phyloP scores from a whole-genome alignment of 31 red algal genomes.

The Bonnemaisonia californica region DNA sequence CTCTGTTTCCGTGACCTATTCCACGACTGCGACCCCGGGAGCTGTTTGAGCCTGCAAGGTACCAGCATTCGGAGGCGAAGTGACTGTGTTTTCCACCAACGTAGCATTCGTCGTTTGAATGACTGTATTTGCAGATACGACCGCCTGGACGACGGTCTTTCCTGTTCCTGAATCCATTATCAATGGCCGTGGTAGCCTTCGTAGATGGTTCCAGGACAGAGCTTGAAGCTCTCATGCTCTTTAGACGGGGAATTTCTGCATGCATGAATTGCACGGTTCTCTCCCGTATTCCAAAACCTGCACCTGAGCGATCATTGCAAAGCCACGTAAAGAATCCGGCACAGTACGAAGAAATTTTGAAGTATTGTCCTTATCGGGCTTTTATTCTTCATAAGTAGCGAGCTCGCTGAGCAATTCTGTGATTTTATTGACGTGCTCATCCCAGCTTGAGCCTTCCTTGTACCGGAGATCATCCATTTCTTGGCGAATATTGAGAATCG shows the following conservation, averaged over 20 bases:
- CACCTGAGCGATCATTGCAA: background rate
- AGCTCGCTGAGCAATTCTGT: constrained; percentile 1
- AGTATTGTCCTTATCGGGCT: background rate
- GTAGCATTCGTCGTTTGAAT: no score
- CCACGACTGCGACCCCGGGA: background rate
- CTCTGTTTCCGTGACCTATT: no score
- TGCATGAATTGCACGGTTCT: background rate
- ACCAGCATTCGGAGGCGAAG: background rate
- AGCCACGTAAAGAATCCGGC: background rate
- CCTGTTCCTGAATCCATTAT: no score
- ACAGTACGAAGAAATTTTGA: background rate
- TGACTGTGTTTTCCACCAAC: background rate
- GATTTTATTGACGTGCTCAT: constrained; percentile 14
- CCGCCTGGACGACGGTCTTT: no score
- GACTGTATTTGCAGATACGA: no score
- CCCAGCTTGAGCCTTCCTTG: background rate
- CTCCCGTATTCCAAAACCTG: background rate
- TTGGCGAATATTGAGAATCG: constrained; percentile 9
- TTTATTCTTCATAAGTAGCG: background rate
- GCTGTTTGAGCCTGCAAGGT: background rate
- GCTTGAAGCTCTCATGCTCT: background rate
- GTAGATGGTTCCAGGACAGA: background rate
- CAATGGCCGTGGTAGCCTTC: background rate
- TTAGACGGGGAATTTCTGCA: background rate
- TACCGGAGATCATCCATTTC: constrained; percentile 13